Percentiles rank a stretch among this genome's conserved stretches.
Evolutionary conservation across 805 yeast genomes (phyloP).

Genomic region (Saturnispora serradocipensis): DNA sequence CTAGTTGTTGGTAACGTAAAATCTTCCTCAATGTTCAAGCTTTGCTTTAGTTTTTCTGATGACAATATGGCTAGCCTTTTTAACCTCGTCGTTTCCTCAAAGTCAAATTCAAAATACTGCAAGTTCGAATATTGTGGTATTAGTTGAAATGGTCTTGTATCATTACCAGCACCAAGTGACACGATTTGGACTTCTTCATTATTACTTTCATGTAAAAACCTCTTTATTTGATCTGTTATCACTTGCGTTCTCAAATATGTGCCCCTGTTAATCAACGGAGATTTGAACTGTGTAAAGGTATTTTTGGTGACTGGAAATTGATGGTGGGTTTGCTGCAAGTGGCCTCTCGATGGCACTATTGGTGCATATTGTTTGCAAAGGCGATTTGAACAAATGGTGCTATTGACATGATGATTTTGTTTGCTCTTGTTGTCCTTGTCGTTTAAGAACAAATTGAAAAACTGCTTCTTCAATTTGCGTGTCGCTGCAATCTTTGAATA

Average conservation of each 20-base stretch:
- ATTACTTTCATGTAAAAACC: slow-evolving; percentile 30
- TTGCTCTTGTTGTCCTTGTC: neutral
- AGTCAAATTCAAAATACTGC: slow-evolving; percentile 55
- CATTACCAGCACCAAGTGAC: slow-evolving; percentile 77
- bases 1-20: slow-evolving; percentile 10
- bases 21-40: neutral
- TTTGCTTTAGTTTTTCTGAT: slow-evolving; percentile 13
- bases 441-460: slow-evolving; percentile 24
- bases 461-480: slow-evolving; percentile 32
- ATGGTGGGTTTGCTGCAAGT: neutral
- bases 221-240: slow-evolving; percentile 38
- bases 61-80: slow-evolving; percentile 42
- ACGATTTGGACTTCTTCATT: slow-evolving; percentile 39
- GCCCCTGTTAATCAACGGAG: slow-evolving; percentile 65
- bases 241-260: slow-evolving; percentile 52
- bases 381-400: neutral
- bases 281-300: slow-evolving; percentile 23
- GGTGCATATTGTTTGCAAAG: neutral
- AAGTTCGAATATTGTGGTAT: slow-evolving; percentile 29
- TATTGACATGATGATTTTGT: neutral
- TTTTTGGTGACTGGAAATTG: neutral
- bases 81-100: slow-evolving; percentile 40
- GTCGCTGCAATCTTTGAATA: slow-evolving; percentile 24
- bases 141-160: slow-evolving; percentile 53
- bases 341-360: slow-evolving; percentile 1